Evolutionary conservation across 176 grass and related monocot species (phyloP).

Genomic region (Aegilops sharonensis): DNA sequence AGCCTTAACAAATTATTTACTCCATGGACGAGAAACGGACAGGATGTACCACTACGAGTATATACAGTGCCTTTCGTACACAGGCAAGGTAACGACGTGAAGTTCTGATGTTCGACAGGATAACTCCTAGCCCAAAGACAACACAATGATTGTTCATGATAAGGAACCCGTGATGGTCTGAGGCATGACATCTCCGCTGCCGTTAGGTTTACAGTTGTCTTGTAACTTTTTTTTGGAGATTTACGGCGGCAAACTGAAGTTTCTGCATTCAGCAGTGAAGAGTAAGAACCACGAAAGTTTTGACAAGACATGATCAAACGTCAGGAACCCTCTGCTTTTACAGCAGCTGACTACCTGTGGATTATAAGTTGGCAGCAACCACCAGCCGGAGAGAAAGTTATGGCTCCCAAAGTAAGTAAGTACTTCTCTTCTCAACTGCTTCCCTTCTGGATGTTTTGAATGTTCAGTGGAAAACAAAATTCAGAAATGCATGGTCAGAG

Average conservation of each 20-base stretch:
- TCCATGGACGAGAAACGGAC: background rate
- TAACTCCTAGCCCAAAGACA: background rate
- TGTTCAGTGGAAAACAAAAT: constrained; percentile 22
- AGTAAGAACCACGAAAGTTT: background rate
- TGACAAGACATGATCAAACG: background rate
- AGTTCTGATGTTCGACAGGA: background rate
- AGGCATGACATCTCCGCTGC: background rate
- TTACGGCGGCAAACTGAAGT: background rate
- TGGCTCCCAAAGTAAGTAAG: background rate
- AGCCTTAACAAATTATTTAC: background rate
- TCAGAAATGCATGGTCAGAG: background rate
- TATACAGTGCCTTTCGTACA: background rate
- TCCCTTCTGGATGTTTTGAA: constrained; percentile 26
- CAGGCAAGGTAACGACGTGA: background rate
- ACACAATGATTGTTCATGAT: background rate
- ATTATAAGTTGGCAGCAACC: background rate
- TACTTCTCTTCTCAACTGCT: background rate
- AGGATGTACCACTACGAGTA: background rate
- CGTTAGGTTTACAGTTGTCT: background rate
- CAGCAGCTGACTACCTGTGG: background rate
- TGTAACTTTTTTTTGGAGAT: background rate
- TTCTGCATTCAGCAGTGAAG: background rate
- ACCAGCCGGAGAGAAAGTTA: background rate
- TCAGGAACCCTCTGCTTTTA: background rate
- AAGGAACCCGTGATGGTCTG: background rate